Conservation (phyloP, 805 yeast genomes). For the Ogataea neopini region DNA sequence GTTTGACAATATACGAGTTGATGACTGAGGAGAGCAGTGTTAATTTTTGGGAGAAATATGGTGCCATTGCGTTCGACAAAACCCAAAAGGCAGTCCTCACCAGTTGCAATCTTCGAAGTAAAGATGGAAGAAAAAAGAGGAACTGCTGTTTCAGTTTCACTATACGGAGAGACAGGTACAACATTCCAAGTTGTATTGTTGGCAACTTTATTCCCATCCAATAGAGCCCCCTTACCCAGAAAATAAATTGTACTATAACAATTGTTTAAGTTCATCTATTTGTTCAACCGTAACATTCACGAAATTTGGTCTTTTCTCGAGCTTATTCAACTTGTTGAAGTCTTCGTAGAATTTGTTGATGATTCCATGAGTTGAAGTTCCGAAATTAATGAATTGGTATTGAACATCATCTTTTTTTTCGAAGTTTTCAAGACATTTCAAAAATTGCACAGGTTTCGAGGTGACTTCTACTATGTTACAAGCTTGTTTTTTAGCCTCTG, state of each 20-base stretch:
- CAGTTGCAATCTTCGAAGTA: conserved; percentile 81
- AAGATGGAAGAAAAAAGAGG: conserved; percentile 75
- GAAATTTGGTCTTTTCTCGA: conserved; percentile 6
- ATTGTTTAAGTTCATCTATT: conserved; percentile 3
- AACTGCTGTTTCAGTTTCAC: conserved; percentile 95
- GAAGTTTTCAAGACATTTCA: conserved; percentile 33
- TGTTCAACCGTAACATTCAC: conserved; percentile 14
- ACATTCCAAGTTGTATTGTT: conserved; percentile 93
- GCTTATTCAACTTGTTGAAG: conserved; percentile 12
- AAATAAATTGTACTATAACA: neutral
- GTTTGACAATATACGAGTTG: conserved; percentile 85
- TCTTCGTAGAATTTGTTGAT: conserved; percentile 28
- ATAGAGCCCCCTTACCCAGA: conserved; percentile 18
- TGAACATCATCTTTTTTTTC: conserved; percentile 8
- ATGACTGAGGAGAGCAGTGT: conserved; percentile 97
- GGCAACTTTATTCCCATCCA: conserved; percentile 89
- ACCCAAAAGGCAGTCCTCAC: conserved; percentile 94
- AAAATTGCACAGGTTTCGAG: conserved; percentile 34
- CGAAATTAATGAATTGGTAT: conserved; percentile 32
- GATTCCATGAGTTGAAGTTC: conserved; percentile 31
- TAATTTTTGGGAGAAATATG: conserved; percentile 96
- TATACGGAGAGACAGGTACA: conserved; percentile 86
- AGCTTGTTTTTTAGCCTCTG: conserved; percentile 23
- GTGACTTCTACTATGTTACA: conserved; percentile 34
- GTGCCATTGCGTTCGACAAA: conserved; percentile 93